phyloP scores from a whole-genome alignment of 352 stramenopile genomes.

The Phytophthora palmivora region DNA sequence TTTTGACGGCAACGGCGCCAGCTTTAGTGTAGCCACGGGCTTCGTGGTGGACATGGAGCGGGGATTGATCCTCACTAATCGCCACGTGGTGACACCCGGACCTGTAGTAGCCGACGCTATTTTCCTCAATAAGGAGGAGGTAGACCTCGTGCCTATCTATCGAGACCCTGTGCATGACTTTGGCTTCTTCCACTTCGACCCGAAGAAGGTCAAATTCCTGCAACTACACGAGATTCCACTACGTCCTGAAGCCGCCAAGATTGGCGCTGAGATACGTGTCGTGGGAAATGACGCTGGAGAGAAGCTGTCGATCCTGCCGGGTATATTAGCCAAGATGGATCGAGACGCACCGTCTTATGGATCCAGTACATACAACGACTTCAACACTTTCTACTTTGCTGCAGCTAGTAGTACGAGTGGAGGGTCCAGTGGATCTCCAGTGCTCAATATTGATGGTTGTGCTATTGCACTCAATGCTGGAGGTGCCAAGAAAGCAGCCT shows the following conservation, averaged over 20 bases:
- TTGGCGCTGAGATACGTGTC: conserved; percentile 92
- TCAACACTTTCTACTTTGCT: conserved; percentile 94
- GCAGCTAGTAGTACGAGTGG: conserved; percentile 89
- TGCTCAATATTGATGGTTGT: conserved; percentile 88
- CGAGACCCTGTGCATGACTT: conserved; percentile 94
- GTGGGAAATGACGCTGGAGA: conserved; percentile 93
- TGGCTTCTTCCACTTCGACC: conserved; percentile 92
- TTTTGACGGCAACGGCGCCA: conserved; percentile 89
- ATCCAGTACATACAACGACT: conserved; percentile 90
- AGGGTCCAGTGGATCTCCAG: conserved; percentile 89
- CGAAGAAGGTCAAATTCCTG: conserved; percentile 89
- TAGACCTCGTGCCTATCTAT: conserved; percentile 91
- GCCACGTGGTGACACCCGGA: conserved; percentile 91
- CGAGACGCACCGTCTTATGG: conserved; percentile 91
- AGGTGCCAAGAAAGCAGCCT: conserved; percentile 87
- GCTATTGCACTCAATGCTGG: conserved; percentile 93
- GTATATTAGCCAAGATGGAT: conserved; percentile 91
- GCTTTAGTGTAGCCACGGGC: conserved; percentile 89
- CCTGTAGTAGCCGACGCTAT: conserved; percentile 91
- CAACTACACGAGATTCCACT: conserved; percentile 89
- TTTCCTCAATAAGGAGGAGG: conserved; percentile 95
- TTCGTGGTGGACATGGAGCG: conserved; percentile 92
- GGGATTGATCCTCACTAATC: conserved; percentile 93
- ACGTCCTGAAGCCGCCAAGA: conserved; percentile 82
- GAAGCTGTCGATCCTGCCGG: conserved; percentile 91